These are phyloP conservation scores for Cladophialophora psammophila DNA, from an alignment of 2,329 filamentous ascomycete genomes.

Conservation along the genomic window DNA sequence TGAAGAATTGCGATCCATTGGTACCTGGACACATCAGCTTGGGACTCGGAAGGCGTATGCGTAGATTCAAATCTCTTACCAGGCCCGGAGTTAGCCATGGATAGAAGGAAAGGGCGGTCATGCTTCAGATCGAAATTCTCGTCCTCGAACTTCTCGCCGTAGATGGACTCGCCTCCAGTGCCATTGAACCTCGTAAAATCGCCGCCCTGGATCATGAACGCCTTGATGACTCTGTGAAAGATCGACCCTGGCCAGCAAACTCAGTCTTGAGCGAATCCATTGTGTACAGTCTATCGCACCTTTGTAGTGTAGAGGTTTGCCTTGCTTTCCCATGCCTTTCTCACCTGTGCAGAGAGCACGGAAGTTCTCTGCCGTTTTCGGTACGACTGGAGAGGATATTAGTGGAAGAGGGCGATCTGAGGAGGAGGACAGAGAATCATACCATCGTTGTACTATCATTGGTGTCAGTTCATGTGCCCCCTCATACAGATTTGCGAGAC, in stretches of 20 bases:
- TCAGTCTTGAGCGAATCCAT: conserved; percentile 16
- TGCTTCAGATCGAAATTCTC: conserved; percentile 95
- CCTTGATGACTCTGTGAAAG: conserved; percentile 97
- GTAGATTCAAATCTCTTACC: conserved; percentile 60
- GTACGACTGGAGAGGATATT: conserved; percentile 74
- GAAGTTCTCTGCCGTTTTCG: conserved; percentile 97
- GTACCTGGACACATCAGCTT: conserved; percentile 64
- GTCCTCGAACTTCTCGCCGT: conserved; percentile 95
- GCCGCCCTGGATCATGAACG: conserved; percentile 98
- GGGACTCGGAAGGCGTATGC: background rate
- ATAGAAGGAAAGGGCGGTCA: conserved; percentile 89
- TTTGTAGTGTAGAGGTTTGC: conserved; percentile 92
- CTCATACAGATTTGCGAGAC: background rate
- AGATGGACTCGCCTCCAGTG: conserved; percentile 96
- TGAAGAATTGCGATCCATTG: conserved; percentile 98
- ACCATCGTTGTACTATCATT: conserved; percentile 39
- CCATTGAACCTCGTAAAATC: conserved; percentile 96
- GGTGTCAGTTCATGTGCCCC: conserved; percentile 24
- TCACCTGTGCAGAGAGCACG: conserved; percentile 92
- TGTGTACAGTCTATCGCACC: conserved; percentile 47
- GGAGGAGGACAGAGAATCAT: background rate
- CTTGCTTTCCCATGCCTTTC: conserved; percentile 81
- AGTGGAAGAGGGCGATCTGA: conserved; percentile 11
- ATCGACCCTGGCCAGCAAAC: conserved; percentile 65
- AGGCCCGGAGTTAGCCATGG: conserved; percentile 97